Evolutionary conservation across 2,329 filamentous ascomycete species (phyloP).

Genomic region (Gnomoniopsis smithogilvyi): DNA sequence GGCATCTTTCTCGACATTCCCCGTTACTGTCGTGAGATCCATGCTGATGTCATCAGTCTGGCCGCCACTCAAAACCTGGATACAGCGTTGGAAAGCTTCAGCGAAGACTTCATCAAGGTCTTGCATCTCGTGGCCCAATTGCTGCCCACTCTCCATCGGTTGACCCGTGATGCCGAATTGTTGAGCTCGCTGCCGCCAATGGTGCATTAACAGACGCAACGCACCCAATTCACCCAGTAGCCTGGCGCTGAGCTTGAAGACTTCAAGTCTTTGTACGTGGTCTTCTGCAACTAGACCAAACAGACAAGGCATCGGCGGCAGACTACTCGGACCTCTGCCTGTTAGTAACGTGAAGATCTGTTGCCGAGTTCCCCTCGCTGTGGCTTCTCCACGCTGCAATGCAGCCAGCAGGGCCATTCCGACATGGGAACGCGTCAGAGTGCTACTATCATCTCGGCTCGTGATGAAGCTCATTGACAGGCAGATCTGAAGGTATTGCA

Average conservation of each 20-base stretch:
- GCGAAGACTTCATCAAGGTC: not conserved
- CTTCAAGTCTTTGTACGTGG: not conserved
- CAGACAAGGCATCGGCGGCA: slow-evolving; percentile 4
- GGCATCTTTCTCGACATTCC: slow-evolving; percentile 5
- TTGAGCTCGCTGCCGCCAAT: not conserved
- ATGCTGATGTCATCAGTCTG: not conserved
- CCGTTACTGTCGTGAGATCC: slow-evolving; percentile 3
- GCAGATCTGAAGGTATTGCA: slow-evolving; percentile 19
- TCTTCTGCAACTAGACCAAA: slow-evolving; percentile 6
- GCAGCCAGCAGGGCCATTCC: slow-evolving; percentile 2
- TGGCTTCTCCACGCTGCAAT: slow-evolving; percentile 7
- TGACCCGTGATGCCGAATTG: not conserved
- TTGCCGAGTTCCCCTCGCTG: slow-evolving; percentile 7
- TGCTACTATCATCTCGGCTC: not conserved
- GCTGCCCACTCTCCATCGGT: not conserved
- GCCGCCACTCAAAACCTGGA: slow-evolving; percentile 5
- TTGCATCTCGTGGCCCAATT: not conserved
- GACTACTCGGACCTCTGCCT: slow-evolving; percentile 5
- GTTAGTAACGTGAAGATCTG: slow-evolving; percentile 22
- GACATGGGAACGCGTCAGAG: not conserved
- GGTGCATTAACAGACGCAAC: slow-evolving; percentile 15
- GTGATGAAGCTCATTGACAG: slow-evolving; percentile 4
- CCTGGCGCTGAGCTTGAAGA: slow-evolving; percentile 5
- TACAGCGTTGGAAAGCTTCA: slow-evolving; percentile 10
- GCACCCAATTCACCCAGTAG: slow-evolving; percentile 23